A percentile compares a stretch with the other conserved stretches of the same genome.
phyloP scores from a whole-genome alignment of 2,329 filamentous ascomycete species.

The Xylariaceae sp. region DNA sequence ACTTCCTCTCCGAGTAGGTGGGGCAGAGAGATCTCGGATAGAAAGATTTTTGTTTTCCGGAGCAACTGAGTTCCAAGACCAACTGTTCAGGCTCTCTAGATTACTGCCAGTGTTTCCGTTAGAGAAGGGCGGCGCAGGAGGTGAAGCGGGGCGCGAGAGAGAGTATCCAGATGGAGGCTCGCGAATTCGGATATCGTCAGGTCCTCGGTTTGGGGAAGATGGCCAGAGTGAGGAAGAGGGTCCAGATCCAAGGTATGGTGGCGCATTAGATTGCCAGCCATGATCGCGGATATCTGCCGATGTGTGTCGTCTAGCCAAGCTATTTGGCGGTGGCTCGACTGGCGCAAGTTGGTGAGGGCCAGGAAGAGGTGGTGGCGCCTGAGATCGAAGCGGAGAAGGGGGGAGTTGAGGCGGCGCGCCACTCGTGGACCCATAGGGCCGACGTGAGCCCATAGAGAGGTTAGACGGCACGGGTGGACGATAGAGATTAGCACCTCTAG shows the following conservation, averaged over 20 bases:
- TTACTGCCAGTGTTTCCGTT: conserved; percentile 46
- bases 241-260: conserved; percentile 58
- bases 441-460: conserved; percentile 66
- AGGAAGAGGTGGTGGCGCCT: conserved; percentile 56
- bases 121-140: conserved; percentile 46
- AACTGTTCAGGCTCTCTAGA: conserved; percentile 43
- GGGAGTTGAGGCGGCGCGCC: conserved; percentile 64
- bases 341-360: conserved; percentile 57
- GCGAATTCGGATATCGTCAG: conserved; percentile 50
- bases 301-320: conserved; percentile 78
- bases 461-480: conserved; percentile 77
- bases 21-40: conserved; percentile 50
- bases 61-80: conserved; percentile 51
- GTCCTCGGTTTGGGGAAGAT: conserved; percentile 46
- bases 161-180: conserved; percentile 54
- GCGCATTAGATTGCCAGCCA: conserved; percentile 60
- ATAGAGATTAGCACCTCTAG: conserved; percentile 57
- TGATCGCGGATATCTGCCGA: conserved; percentile 91
- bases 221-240: conserved; percentile 48
- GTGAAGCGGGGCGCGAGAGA: conserved; percentile 49
- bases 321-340: conserved; percentile 58
- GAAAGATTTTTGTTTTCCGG: conserved; percentile 47
- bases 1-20: conserved; percentile 52
- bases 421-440: conserved; percentile 80
- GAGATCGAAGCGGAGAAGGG: conserved; percentile 65